phyloP scores from a whole-genome alignment of 345 rosid genomes.

The Populus alba region DNA sequence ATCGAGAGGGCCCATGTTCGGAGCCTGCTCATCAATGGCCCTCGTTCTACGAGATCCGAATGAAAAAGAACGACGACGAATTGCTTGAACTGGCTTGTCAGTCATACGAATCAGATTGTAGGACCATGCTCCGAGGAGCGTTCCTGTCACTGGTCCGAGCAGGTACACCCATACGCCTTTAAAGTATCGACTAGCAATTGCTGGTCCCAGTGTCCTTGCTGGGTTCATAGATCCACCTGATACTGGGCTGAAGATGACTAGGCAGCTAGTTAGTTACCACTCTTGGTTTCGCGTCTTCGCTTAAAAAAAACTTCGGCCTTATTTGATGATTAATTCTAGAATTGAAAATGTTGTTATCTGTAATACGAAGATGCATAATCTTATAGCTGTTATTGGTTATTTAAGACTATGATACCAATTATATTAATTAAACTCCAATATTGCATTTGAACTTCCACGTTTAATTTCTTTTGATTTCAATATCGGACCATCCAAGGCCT shows the following conservation, averaged over 20 bases:
- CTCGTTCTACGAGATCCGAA: slow-evolving; percentile 24
- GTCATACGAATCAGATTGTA: slow-evolving; percentile 35
- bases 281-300: not conserved
- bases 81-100: slow-evolving; percentile 23
- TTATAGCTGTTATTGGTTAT: too few relatives aligned
- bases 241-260: slow-evolving; percentile 39
- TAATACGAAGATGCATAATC: too few relatives aligned
- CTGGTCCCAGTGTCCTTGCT: slow-evolving; percentile 52
- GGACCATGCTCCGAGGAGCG: slow-evolving; percentile 40
- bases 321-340: not conserved
- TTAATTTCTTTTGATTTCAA: too few relatives aligned
- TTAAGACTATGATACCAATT: too few relatives aligned
- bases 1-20: slow-evolving; percentile 15
- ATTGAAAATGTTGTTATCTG: too few relatives aligned
- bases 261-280: not conserved
- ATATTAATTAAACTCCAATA: too few relatives aligned
- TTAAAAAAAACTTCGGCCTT: not conserved
- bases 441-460: too few relatives aligned
- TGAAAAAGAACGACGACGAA: slow-evolving; percentile 26
- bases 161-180: slow-evolving; percentile 52
- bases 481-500: too few relatives aligned
- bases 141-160: slow-evolving; percentile 45
- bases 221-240: slow-evolving; percentile 66
- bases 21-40: slow-evolving; percentile 13
- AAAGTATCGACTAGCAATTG: slow-evolving; percentile 45